Conservation (phyloP, 345 rosid genomes). For the Salix suchowensis region DNA sequence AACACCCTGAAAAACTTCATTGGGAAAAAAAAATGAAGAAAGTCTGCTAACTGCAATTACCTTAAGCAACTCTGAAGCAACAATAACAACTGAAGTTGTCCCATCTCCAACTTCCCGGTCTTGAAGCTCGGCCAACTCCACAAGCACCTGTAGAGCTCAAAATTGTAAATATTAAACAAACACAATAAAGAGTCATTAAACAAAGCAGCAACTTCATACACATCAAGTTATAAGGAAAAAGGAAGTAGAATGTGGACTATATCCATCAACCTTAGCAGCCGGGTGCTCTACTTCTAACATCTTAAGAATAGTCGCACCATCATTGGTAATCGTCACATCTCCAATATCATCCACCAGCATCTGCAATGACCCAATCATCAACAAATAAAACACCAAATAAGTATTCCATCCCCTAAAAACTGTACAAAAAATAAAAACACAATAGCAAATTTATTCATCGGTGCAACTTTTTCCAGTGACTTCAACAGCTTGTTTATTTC, state of each 20-base stretch:
- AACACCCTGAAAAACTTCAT: neutral
- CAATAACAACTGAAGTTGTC: slow-evolving; percentile 90
- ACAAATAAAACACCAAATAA: neutral
- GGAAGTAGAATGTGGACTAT: neutral
- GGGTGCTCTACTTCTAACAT: slow-evolving; percentile 98
- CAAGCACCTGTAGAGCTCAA: slow-evolving; percentile 60
- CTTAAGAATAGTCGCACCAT: slow-evolving; percentile 90
- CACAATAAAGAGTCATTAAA: neutral
- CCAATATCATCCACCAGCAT: slow-evolving; percentile 98
- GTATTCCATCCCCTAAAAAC: neutral
- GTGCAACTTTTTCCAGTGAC: too few species aligned
- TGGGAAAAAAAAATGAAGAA: neutral
- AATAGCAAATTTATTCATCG: too few species aligned
- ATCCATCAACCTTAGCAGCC: slow-evolving; percentile 75
- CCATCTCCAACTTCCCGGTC: slow-evolving; percentile 98
- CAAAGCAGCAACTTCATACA: neutral
- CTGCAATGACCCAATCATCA: slow-evolving; percentile 29
- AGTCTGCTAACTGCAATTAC: slow-evolving; percentile 27
- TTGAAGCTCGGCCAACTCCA: slow-evolving; percentile 97
- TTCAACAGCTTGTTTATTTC: too few species aligned
- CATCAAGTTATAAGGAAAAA: neutral
- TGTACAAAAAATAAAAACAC: neutral
- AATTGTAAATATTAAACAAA: neutral
- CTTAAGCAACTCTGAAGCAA: slow-evolving; percentile 87
- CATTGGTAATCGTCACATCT: slow-evolving; percentile 90